Base-by-base conservation (phyloP, 192 early-diverging fungal species). In the Mycoemilia scoparia region DNA sequence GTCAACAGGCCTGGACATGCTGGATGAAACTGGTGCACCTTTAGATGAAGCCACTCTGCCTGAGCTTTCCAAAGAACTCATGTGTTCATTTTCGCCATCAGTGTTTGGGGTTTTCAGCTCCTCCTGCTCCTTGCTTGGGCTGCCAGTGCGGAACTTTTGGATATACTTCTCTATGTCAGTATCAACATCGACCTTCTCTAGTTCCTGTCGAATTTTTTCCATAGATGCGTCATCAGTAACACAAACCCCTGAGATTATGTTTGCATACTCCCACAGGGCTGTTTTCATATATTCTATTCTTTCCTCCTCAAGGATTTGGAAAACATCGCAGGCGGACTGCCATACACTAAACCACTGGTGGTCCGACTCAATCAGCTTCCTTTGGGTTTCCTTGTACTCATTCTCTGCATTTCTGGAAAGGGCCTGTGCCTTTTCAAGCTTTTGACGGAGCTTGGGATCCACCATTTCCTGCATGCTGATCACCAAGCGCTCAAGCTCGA, bases 211-310 rank as follows among this genome's bases (percentile, higher is more conserved):
- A 24, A 84, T 72, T 12, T 69, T 51, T 38, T 84, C 82, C 49
- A 72, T 77, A 4, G 79, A 72, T 62, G 82, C 77, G 40, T 78
- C 74, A 29, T 84, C 82, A 14, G 67, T 52, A 6, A 74, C 74
- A 16, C 68, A 74, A n/a, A 57, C 43, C 25, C 58, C 63, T n/a
- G 76, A 76, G 5, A 80, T 62, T 16, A 84, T 60, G 39, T 84
- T 84, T 1, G 74, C 69, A 41, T 74, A 84, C 7, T 61, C 59
- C 66, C 74, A 77, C 30, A 84, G 56, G n/a, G 45, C 45, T 2
- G 60, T 70, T 30, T 71, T 64, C 21, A 80, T 44, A 18, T 73
- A 79, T 18, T 79, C 76, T 5, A 84, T 54, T 21, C 79, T 54
- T 37, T 80, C 66, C 40, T 82, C 77, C 47, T 84, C 79, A 24